A percentile compares a stretch with the other conserved stretches of the same genome.
Evolutionary conservation across 1,284 basidiomycete genomes (phyloP).

Genomic region (Phylloporus sp.): DNA sequence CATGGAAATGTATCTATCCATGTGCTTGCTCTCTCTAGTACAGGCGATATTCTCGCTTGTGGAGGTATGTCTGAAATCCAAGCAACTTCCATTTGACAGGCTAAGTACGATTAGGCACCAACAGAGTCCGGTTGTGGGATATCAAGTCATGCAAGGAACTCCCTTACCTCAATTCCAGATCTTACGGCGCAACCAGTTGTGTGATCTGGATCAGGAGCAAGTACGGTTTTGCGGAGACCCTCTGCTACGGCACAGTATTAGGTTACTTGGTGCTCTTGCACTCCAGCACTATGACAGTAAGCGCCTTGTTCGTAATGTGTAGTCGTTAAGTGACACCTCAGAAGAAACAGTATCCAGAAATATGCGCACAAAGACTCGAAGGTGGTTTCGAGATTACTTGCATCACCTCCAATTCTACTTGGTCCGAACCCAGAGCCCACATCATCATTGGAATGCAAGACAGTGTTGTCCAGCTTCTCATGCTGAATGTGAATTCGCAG

Average conservation of each 20-base stretch:
- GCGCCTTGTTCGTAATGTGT: neutral
- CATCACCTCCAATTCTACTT: neutral
- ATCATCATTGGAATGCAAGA: conserved; percentile 13
- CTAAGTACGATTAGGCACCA: neutral
- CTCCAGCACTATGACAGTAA: neutral
- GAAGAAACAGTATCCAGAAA: conserved; percentile 14
- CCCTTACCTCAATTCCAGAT: neutral
- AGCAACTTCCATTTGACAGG: neutral
- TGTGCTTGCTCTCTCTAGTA: neutral
- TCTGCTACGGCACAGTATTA: neutral
- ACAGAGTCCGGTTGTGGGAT: neutral
- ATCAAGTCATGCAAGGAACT: neutral
- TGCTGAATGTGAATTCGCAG: conserved; percentile 12
- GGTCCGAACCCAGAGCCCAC: neutral
- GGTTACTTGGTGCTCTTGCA: neutral
- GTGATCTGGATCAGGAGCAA: neutral
- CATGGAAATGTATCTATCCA: neutral
- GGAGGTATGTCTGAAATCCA: neutral
- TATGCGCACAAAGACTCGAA: conserved; percentile 14
- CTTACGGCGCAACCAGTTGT: neutral
- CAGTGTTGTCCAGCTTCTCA: conserved; percentile 9
- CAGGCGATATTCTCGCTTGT: neutral
- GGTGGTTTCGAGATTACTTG: conserved; percentile 19
- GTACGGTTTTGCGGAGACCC: neutral
- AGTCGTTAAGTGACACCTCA: neutral